Conservation (phyloP, 108 stramenopile species). For the Pseudonitzschia pungens region DNA sequence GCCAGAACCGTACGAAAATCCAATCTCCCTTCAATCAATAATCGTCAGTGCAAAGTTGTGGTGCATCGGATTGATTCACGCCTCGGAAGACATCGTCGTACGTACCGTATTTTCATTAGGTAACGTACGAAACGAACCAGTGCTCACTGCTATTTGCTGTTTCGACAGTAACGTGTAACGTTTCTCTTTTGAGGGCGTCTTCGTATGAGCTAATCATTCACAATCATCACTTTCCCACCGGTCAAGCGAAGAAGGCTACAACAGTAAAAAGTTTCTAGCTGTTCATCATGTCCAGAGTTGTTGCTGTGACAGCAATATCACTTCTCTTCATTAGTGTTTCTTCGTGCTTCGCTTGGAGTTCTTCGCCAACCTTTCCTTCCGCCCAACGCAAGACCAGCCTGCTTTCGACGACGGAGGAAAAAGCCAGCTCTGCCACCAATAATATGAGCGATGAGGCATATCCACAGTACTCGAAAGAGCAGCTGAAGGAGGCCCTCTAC, state of each 20-base stretch:
- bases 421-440: neutral
- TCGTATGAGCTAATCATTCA: no score
- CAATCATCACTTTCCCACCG: neutral
- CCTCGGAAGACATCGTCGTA: no score
- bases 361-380: constrained; percentile 7
- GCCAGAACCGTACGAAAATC: no score
- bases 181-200: no score
- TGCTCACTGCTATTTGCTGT: no score
- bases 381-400: neutral
- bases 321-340: neutral
- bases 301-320: neutral
- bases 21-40: no score
- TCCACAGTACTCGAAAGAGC: constrained; percentile 46
- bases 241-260: neutral
- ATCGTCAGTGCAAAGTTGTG: no score
- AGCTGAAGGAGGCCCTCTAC: constrained; percentile 58
- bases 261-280: neutral
- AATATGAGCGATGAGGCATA: constrained; percentile 5
- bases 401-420: constrained; percentile 16
- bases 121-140: no score
- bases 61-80: no score
- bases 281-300: neutral
- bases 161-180: no score
- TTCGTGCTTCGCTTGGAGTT: constrained; percentile 11
- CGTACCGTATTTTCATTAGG: no score